phyloP scores from a whole-genome alignment of 164 flowering plant genomes.

The Liquidambar formosana region DNA sequence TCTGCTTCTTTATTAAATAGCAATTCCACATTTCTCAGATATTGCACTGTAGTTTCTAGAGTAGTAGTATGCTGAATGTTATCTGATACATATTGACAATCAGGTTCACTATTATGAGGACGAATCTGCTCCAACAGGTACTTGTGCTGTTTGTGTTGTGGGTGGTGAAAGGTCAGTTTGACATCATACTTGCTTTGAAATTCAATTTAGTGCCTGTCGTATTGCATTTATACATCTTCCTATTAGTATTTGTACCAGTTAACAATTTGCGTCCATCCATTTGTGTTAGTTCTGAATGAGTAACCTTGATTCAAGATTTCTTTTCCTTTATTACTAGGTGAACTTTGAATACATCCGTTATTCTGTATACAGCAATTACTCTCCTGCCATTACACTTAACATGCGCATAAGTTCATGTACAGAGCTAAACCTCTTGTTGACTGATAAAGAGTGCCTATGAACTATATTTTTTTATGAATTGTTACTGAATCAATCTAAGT shows the following conservation, averaged over 20 bases:
- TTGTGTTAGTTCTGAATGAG: too few relatives aligned
- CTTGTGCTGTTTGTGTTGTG: slow-evolving; percentile 94
- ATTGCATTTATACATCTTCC: neutral
- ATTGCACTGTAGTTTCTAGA: neutral
- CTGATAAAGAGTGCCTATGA: too few relatives aligned
- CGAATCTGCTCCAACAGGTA: slow-evolving; percentile 87
- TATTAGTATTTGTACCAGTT: neutral
- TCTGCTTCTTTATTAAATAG: neutral
- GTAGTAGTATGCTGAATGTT: neutral
- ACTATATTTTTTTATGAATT: too few relatives aligned
- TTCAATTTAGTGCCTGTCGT: neutral
- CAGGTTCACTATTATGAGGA: slow-evolving; percentile 92
- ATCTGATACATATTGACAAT: slow-evolving; percentile 7
- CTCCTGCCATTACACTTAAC: too few relatives aligned
- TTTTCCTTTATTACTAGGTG: too few relatives aligned
- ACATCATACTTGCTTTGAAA: neutral
- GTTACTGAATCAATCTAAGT: too few relatives aligned
- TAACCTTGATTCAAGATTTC: too few relatives aligned
- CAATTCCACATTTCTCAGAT: neutral
- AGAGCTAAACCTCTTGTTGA: too few relatives aligned
- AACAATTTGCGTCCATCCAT: too few relatives aligned
- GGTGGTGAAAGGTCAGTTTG: slow-evolving; percentile 90
- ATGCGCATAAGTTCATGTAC: too few relatives aligned
- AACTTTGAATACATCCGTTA: too few relatives aligned
- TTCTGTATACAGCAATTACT: too few relatives aligned